phyloP scores from a whole-genome alignment of 345 rosid genomes.

The Boechera stricta region DNA sequence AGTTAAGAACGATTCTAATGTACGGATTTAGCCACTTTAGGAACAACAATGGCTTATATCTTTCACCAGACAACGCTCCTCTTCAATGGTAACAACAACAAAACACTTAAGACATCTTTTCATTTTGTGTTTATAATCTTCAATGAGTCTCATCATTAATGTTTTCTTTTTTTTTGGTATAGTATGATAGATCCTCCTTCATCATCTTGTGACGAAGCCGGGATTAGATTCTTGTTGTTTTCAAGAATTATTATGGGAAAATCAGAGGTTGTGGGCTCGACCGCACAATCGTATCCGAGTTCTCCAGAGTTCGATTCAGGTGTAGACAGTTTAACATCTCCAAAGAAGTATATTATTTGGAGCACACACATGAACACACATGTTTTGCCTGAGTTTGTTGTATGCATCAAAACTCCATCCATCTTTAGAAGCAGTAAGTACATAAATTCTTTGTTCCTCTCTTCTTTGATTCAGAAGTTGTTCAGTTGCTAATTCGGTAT shows the following conservation, averaged over 20 bases:
- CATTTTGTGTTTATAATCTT: background rate
- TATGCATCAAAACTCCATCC: slow-evolving; percentile 61
- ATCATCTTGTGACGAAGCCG: slow-evolving; percentile 53
- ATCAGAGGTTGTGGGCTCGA: slow-evolving; percentile 51
- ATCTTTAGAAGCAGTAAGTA: slow-evolving; percentile 45
- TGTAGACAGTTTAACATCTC: slow-evolving; percentile 53
- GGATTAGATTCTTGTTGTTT: slow-evolving; percentile 63
- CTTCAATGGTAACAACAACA: slow-evolving; percentile 54
- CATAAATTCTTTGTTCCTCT: background rate
- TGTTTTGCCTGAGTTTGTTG: slow-evolving; percentile 63
- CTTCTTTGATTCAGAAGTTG: background rate
- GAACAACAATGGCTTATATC: slow-evolving; percentile 49
- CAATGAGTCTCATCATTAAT: background rate
- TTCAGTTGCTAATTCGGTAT: slow-evolving; percentile 12
- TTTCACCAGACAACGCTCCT: slow-evolving; percentile 60
- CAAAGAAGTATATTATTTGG: slow-evolving; percentile 70
- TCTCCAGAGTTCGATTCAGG: slow-evolving; percentile 70
- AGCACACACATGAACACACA: slow-evolving; percentile 68
- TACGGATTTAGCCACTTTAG: slow-evolving; percentile 58
- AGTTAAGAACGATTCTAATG: slow-evolving; percentile 49
- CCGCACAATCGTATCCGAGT: slow-evolving; percentile 56
- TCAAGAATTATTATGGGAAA: slow-evolving; percentile 71
- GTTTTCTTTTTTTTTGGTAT: background rate
- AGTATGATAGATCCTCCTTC: slow-evolving; percentile 26
- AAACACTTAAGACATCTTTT: background rate